phyloP scores from a whole-genome alignment of 768 basidiomycete genomes.

The Auricularia sp. region DNA sequence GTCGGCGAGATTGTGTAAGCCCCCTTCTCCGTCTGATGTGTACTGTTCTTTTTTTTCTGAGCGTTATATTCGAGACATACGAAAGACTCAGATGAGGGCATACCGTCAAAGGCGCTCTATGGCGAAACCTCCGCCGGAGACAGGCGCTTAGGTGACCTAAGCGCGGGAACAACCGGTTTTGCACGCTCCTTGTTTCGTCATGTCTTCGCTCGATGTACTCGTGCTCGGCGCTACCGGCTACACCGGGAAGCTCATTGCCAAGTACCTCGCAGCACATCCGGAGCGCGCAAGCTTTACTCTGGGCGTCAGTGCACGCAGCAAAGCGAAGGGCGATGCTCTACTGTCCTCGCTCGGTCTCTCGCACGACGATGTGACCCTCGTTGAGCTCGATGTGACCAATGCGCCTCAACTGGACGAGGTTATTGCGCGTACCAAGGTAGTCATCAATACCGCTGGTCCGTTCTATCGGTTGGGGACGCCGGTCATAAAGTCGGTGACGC shows the following conservation, averaged over 20 bases:
- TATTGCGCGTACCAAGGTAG: conserved; percentile 52
- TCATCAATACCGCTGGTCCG: conserved; percentile 72
- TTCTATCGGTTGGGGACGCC: conserved; percentile 62
- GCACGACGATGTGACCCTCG: conserved; percentile 31
- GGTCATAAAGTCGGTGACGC: conserved; percentile 51
- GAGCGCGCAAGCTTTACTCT: conserved; percentile 51
- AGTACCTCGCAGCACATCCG: conserved; percentile 58
- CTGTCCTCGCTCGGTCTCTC: conserved; percentile 38
- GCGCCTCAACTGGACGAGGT: conserved; percentile 42
- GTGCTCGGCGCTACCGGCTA: conserved; percentile 72
- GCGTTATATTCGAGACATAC: too few species aligned
- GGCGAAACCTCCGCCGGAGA: too few species aligned
- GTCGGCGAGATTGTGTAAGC: too few species aligned
- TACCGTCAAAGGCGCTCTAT: too few species aligned
- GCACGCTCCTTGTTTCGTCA: background rate
- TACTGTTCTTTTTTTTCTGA: too few species aligned
- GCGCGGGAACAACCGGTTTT: too few species aligned
- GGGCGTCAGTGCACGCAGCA: conserved; percentile 63
- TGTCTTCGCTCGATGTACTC: conserved; percentile 37
- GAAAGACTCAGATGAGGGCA: too few species aligned
- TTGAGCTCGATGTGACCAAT: conserved; percentile 45
- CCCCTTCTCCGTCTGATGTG: too few species aligned
- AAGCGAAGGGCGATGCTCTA: conserved; percentile 46
- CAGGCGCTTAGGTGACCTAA: too few species aligned
- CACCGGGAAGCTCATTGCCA: conserved; percentile 58